Evolutionary conservation across 1,139 yeast genomes (phyloP), one percentile per base, ranked within the genome.

Genomic region (Hansenula anomala): DNA sequence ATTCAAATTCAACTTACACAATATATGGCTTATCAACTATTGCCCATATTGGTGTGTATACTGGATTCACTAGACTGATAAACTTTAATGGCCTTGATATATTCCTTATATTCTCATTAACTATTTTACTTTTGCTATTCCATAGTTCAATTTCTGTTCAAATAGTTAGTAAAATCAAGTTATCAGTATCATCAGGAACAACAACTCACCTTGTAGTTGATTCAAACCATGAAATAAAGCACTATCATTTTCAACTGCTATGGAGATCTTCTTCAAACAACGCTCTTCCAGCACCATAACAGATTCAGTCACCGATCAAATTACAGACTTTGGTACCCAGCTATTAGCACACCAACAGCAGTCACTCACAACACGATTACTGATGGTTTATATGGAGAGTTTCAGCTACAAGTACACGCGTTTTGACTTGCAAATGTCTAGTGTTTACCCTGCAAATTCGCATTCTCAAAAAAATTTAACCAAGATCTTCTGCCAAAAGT

Each of bases 21-120:
- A 43, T 42, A 28, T 53, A 52, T 5, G 56, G 54, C 30, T 52
- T 51, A 24, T 52, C 56, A 4, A 51, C 39, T 4, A 53, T 48
- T n/a, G 52, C 34, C 57, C 57, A 53, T 0, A 52, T 27, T 1
- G 57, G 57, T 8, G 54, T 47, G n/a, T 19, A 43, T 1, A 34
- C 17, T 1, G 53, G 50, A 25, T 52, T 39, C 23, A 53, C 52
- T 11, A 53, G 14, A 0, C 42, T 38, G 10, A 48, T 44, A 15
- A 48, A 44, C 18, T 34, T 31, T 7, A 47, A 20, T 4, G 40
- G 38, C 0, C 14, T 10, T 1, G 35, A 19, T 5, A 51, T 30
- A 0, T 34, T 24, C 15, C 37, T 25, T 8, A 52, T 34, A 14
- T 51, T 44, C 22, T 44, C 44, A 28, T 43, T 52, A 8, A 48